These are phyloP conservation scores for Citrus cavaleriei DNA, from an alignment of 345 rosid species.

Conservation along the genomic window DNA sequence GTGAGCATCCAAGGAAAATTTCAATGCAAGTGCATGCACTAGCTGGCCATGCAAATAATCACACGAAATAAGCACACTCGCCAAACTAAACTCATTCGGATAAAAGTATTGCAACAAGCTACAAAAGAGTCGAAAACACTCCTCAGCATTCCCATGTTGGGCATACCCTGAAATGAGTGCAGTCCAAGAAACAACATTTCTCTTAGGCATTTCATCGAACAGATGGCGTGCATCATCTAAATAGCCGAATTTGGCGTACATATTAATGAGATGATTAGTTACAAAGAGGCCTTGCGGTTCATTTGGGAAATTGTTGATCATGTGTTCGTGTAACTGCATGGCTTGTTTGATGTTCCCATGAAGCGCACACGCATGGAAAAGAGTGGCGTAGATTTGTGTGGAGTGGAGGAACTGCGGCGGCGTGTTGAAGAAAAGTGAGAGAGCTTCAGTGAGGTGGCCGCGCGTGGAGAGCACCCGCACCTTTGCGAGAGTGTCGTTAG, in stretches of 20 bases:
- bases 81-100: conserved; percentile 69
- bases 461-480: conserved; percentile 30
- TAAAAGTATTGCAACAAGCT: conserved; percentile 52
- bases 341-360: conserved; percentile 54
- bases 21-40: conserved; percentile 64
- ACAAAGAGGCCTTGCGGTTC: conserved; percentile 32
- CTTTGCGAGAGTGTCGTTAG: conserved; percentile 18
- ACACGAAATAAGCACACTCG: conserved; percentile 66
- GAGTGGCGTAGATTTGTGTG: conserved; percentile 44
- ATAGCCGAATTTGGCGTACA: conserved; percentile 66
- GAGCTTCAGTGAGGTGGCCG: conserved; percentile 44
- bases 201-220: conserved; percentile 63
- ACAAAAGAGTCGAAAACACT: conserved; percentile 45
- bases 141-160: conserved; percentile 42
- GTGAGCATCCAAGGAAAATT: conserved; percentile 46
- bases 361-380: conserved; percentile 67
- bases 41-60: conserved; percentile 50
- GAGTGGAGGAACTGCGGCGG: conserved; percentile 31
- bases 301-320: conserved; percentile 29
- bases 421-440: conserved; percentile 38
- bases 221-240: conserved; percentile 40
- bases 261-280: conserved; percentile 55
- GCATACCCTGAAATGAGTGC: conserved; percentile 71
- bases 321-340: conserved; percentile 45
- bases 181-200: conserved; percentile 82